Percentiles rank a stretch among this genome's conserved stretches.
Conservation (phyloP, 1,284 basidiomycete species). For the Ganoderma sp. region DNA sequence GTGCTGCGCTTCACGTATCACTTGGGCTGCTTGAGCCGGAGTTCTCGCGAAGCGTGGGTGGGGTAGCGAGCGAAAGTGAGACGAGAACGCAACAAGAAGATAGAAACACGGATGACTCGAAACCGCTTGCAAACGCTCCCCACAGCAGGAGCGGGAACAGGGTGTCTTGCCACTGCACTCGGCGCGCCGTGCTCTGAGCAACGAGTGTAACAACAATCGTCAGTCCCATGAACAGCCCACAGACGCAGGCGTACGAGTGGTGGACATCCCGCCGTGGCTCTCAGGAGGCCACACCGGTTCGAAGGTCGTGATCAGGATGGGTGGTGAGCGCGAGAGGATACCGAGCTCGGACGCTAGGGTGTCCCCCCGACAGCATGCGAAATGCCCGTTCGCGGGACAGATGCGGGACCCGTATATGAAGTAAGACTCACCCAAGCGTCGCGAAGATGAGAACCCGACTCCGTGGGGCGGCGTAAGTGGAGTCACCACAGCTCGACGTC, state of each 20-base stretch:
- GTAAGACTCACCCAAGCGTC: constrained; percentile 66
- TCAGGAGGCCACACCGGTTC: constrained; percentile 76
- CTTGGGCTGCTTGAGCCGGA: too few species aligned
- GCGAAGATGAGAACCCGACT: constrained; percentile 68
- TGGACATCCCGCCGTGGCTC: constrained; percentile 89
- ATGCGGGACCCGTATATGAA: neutral
- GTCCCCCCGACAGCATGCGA: constrained; percentile 84
- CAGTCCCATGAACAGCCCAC: constrained; percentile 67
- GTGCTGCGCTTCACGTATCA: too few species aligned
- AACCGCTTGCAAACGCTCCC: constrained; percentile 68
- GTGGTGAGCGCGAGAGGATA: constrained; percentile 75
- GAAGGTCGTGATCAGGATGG: constrained; percentile 78
- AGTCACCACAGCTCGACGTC: constrained; percentile 55
- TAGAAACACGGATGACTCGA: neutral
- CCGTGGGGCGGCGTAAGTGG: constrained; percentile 52
- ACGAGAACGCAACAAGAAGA: constrained; percentile 1
- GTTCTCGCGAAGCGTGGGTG: constrained; percentile 4
- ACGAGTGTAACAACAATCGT: constrained; percentile 64
- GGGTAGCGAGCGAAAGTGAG: constrained; percentile 1
- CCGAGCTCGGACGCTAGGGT: constrained; percentile 85
- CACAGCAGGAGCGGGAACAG: constrained; percentile 57
- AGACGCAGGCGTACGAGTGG: constrained; percentile 77
- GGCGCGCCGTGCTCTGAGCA: constrained; percentile 64
- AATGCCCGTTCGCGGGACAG: constrained; percentile 57
- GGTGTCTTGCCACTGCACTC: constrained; percentile 44